These are phyloP conservation scores for Takashimella tepidaria DNA, from an alignment of 1,284 basidiomycete species.

Conservation along the genomic window DNA sequence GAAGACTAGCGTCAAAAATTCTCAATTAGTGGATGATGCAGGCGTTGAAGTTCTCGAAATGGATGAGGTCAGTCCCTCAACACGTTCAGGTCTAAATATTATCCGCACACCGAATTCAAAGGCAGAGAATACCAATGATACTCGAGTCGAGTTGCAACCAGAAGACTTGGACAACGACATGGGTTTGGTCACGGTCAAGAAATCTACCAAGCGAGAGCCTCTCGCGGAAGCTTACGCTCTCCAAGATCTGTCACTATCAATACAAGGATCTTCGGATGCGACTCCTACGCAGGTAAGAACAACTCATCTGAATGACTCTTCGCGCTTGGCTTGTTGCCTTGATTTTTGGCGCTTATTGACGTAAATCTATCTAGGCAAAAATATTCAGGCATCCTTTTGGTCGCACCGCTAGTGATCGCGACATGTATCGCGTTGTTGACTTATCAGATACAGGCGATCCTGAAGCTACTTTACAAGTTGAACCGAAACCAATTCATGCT, in stretches of 20 bases:
- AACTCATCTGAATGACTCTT: neutral
- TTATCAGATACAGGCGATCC: neutral
- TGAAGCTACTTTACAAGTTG: neutral
- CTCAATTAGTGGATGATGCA: neutral
- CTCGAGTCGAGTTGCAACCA: neutral
- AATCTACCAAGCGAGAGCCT: neutral
- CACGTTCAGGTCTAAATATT: neutral
- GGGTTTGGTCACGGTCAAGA: neutral
- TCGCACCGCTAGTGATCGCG: slow-evolving; percentile 13
- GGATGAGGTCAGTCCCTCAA: neutral
- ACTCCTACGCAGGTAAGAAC: neutral
- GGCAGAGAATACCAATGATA: neutral
- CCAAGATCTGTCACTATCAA: neutral
- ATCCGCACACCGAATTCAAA: neutral
- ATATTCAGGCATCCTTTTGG: neutral
- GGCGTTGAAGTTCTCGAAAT: neutral
- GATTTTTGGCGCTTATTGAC: neutral
- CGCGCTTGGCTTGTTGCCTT: neutral
- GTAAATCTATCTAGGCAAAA: too few relatives aligned
- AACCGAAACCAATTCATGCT: neutral
- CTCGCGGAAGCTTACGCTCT: neutral
- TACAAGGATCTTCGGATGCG: neutral
- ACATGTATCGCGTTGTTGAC: slow-evolving; percentile 3
- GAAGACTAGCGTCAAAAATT: neutral
- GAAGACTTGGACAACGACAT: neutral